Evolutionary conservation across 2,329 filamentous ascomycete genomes (phyloP).

Genomic region (Mycosphaerelloides madeirae): DNA sequence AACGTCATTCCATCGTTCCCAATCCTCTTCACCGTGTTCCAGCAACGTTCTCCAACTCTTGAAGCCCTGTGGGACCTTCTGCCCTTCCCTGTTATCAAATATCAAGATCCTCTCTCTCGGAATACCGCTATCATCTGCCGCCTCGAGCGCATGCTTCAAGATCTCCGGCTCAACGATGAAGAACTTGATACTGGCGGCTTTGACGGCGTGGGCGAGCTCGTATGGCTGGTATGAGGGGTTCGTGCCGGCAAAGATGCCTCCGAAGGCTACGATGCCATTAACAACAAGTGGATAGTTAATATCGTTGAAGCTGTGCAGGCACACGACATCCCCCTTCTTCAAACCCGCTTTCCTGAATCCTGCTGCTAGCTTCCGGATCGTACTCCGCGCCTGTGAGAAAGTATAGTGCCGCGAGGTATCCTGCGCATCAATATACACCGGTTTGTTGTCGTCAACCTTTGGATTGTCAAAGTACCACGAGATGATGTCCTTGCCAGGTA

Average conservation of each 20-base stretch:
- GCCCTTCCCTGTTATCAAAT: constrained; percentile 31
- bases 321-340: constrained; percentile 48
- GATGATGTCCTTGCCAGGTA: constrained; percentile 48
- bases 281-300: constrained; percentile 17
- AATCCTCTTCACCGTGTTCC: constrained; percentile 42
- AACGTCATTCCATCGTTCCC: constrained; percentile 42
- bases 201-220: constrained; percentile 31
- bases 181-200: constrained; percentile 26
- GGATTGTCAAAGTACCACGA: constrained; percentile 51
- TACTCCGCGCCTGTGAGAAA: constrained; percentile 39
- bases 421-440: constrained; percentile 48
- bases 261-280: constrained; percentile 27
- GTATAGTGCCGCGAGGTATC: constrained; percentile 36
- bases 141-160: constrained; percentile 32
- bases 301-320: constrained; percentile 48
- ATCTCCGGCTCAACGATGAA: constrained; percentile 31
- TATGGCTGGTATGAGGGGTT: constrained; percentile 33
- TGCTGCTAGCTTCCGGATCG: constrained; percentile 47
- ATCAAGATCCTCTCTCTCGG: constrained; percentile 39
- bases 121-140: constrained; percentile 35
- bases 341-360: constrained; percentile 47
- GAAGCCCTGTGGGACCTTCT: constrained; percentile 17
- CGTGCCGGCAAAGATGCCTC: constrained; percentile 32
- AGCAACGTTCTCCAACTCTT: constrained; percentile 33
- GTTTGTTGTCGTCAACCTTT: constrained; percentile 43